Evolutionary conservation across 805 yeast genomes (phyloP), one percentile per base, ranked within the genome.

Genomic region (Yarrowia hollandica): DNA sequence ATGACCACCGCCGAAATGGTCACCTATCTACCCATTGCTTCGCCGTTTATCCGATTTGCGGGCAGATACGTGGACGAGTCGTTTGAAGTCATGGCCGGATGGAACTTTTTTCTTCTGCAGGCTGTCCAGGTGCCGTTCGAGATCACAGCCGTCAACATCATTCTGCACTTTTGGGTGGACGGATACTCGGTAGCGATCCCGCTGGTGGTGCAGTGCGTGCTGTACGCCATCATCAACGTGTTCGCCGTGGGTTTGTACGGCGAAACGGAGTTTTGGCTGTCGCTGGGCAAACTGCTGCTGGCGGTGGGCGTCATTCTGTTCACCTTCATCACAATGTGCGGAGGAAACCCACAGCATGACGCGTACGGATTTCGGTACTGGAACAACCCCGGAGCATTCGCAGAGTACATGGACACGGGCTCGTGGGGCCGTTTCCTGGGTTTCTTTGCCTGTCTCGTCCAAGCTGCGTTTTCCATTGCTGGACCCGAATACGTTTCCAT

Each of bases 401-500:
- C 84, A 16, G 74, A 77, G 62, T 82, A 80, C 68, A 70, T 75
- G 34, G 78, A 80, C 10, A 69, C 77, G 5, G 91, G 91, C 0
- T 67, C 69, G 31, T 65, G 80, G 50, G 94, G 92, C 21, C 73
- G 85, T 61, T 85, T 86, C 65, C 80, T 84, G 65, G 96, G 92
- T 0, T 87, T 86, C 66, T 71, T 86, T 65, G 79, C 84, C 0
- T 85, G 91, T 62, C 70, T 88, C 44, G 77, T 81, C 57, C 82
- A 82, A 62, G 96, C 96, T 7, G 76, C 86, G 25, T 89, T 85
- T 69, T 86, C 94, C 12, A 83, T 87, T 63, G 88, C 88, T 3
- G 96, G 96, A 0, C 95, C 96, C 1, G 96, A 90, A 71, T 86
- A 87, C 65, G 81, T 90, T 31, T 79, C 92, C 1, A 84, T 87